phyloP scores from a whole-genome alignment of 768 basidiomycete genomes.

The Rhizopogon vesiculosus region DNA sequence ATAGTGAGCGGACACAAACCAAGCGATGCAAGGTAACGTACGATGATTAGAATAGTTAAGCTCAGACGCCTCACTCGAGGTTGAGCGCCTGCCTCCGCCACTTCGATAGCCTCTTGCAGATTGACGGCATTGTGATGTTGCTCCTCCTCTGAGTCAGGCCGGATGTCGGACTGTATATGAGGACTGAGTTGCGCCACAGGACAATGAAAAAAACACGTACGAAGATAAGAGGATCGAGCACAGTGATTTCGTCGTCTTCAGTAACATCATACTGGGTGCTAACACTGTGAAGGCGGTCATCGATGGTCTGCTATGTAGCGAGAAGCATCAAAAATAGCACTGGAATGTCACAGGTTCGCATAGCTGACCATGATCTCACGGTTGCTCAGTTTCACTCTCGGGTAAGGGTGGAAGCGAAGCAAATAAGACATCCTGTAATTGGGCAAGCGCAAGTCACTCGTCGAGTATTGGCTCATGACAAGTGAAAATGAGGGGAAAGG shows the following conservation, averaged over 20 bases:
- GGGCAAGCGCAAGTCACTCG: slow-evolving; percentile 1
- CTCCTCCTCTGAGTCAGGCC: neutral
- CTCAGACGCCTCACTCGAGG: neutral
- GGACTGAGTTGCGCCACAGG: neutral
- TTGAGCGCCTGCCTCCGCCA: neutral
- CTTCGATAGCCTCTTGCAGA: neutral
- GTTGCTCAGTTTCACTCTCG: slow-evolving; percentile 2
- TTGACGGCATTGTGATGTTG: neutral
- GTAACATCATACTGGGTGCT: neutral
- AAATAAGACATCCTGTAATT: slow-evolving; percentile 7
- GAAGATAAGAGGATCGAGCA: neutral
- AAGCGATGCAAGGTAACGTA: neutral
- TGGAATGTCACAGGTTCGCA: neutral
- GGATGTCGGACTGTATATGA: neutral
- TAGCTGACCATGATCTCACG: slow-evolving; percentile 4
- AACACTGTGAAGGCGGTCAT: neutral
- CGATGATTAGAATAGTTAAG: neutral
- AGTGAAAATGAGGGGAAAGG: neutral
- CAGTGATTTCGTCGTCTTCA: neutral
- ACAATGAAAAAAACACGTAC: neutral
- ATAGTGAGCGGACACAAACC: neutral
- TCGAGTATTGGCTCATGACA: neutral
- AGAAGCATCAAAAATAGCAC: neutral
- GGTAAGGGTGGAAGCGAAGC: slow-evolving; percentile 9
- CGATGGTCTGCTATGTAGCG: neutral